Percentiles rank a stretch among this genome's conserved stretches.
phyloP scores from a whole-genome alignment of 495 filamentous ascomycete genomes.

The Pseudoneurospora amorphoporcata region DNA sequence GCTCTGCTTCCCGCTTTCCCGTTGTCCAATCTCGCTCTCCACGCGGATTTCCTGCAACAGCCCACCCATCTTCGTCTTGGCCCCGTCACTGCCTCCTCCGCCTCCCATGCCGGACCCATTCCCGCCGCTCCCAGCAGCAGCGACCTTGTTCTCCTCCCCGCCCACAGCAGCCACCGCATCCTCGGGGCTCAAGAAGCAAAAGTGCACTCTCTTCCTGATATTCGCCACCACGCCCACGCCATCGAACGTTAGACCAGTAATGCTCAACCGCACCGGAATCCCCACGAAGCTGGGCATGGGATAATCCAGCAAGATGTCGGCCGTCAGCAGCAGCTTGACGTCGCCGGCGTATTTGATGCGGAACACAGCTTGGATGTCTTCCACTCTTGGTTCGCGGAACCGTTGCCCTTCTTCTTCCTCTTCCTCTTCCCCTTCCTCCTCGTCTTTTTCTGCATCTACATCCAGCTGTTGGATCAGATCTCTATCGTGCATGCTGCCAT shows the following conservation, averaged over 20 bases:
- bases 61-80: conserved; percentile 46
- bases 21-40: conserved; percentile 92
- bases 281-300: conserved; percentile 95
- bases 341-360: conserved; percentile 82
- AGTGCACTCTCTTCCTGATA: conserved; percentile 72
- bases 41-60: conserved; percentile 86
- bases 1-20: conserved; percentile 82
- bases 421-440: conserved; percentile 15
- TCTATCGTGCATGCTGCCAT: not conserved
- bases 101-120: conserved; percentile 3
- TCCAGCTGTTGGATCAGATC: not conserved
- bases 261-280: conserved; percentile 80
- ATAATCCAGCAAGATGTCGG: conserved; percentile 92
- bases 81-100: not conserved
- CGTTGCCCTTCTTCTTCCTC: conserved; percentile 17
- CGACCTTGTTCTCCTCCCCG: conserved; percentile 34
- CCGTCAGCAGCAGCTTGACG: conserved; percentile 75
- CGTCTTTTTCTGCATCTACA: conserved; percentile 9
- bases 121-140: conserved; percentile 16
- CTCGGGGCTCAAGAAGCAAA: conserved; percentile 84
- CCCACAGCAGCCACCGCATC: conserved; percentile 65
- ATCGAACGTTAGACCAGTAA: conserved; percentile 90
- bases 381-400: conserved; percentile 41
- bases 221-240: conserved; percentile 86
- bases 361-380: conserved; percentile 82